phyloP scores from a whole-genome alignment of 106 monocot species.

The Cymbidium sinense region DNA sequence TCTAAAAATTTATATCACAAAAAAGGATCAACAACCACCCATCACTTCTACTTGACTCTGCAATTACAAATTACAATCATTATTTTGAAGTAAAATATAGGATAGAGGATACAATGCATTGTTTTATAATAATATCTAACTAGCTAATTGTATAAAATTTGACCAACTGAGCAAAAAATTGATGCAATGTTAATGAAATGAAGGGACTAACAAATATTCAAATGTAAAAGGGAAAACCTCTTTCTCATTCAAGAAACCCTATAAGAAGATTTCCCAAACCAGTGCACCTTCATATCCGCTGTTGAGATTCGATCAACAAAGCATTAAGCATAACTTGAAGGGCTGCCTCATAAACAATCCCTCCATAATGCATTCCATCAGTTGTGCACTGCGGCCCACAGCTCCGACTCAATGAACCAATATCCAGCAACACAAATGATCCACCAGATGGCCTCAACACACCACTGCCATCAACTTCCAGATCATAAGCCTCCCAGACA shows the following conservation, averaged over 20 bases:
- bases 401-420: slow-evolving; percentile 43
- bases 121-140: not conserved
- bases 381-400: slow-evolving; percentile 64
- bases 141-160: not conserved
- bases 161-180: not conserved
- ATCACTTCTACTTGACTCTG: not conserved
- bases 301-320: slow-evolving; percentile 54
- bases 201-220: not conserved
- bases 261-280: not conserved
- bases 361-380: slow-evolving; percentile 89
- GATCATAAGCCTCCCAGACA: slow-evolving; percentile 34
- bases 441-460: slow-evolving; percentile 50
- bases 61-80: not conserved
- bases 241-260: not conserved
- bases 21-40: not conserved
- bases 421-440: slow-evolving; percentile 54
- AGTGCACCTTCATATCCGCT: slow-evolving; percentile 18
- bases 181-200: not conserved
- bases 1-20: slow-evolving; percentile 2
- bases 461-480: slow-evolving; percentile 29
- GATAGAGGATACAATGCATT: not conserved
- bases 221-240: not conserved
- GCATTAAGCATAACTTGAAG: slow-evolving; percentile 86
- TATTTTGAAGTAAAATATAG: slow-evolving; percentile 5
- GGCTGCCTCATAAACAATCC: slow-evolving; percentile 68